Evolutionary conservation across 305 asterid species (phyloP).

Genomic region (Nicotiana rustica): DNA sequence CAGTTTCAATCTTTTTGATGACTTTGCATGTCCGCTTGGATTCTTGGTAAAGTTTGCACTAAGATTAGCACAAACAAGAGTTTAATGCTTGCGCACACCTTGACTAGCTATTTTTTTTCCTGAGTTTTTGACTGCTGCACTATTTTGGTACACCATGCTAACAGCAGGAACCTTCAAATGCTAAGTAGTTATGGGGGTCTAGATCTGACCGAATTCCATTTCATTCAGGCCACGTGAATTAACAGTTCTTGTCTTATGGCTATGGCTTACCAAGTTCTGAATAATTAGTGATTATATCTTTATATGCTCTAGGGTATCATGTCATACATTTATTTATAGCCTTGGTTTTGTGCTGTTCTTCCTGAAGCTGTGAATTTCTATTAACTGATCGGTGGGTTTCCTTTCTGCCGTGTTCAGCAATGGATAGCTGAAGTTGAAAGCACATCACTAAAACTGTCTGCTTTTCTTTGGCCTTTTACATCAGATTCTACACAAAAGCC

Average conservation of each 20-base stretch:
- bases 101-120: no score
- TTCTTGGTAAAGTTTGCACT: constrained; percentile 24
- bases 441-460: constrained; percentile 36
- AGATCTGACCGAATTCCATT: constrained; percentile 5
- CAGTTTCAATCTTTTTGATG: constrained; percentile 21
- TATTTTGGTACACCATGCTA: background rate
- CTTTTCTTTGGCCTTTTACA: constrained; percentile 39
- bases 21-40: constrained; percentile 19
- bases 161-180: background rate
- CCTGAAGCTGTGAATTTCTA: constrained; percentile 4
- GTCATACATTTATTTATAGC: background rate
- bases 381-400: constrained; percentile 26
- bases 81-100: background rate
- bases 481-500: constrained; percentile 92
- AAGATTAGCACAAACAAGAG: constrained; percentile 11
- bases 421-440: background rate
- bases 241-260: constrained; percentile 6
- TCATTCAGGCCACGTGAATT: background rate
- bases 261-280: constrained; percentile 14
- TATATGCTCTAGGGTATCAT: constrained; percentile 31
- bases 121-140: background rate
- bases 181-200: constrained; percentile 12
- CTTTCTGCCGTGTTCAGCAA: constrained; percentile 6
- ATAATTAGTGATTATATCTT: constrained; percentile 4
- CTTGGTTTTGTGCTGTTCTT: constrained; percentile 15